phyloP scores from a whole-genome alignment of 768 basidiomycete species.

The Neoboletus magnificus region DNA sequence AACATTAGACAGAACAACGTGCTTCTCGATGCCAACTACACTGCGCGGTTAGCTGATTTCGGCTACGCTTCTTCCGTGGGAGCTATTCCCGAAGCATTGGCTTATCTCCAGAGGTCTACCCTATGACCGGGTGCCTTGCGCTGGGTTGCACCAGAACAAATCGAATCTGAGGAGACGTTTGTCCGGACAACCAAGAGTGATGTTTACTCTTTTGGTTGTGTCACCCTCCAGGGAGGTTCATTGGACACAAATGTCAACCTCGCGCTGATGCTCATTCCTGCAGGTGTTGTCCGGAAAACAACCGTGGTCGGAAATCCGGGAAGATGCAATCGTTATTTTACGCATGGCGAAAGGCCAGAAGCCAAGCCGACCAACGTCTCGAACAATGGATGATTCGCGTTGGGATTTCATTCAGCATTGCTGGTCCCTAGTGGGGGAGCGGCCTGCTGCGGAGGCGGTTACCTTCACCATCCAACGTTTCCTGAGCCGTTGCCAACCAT shows the following conservation, averaged over 20 bases:
- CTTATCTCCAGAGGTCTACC: slow-evolving; percentile 20
- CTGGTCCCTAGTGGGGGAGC: too few species aligned
- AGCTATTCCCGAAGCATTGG: slow-evolving; percentile 2
- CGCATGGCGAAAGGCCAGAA: too few species aligned
- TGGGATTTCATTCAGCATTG: too few species aligned
- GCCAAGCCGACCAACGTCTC: too few species aligned
- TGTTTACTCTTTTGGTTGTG: slow-evolving; percentile 25
- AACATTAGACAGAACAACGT: slow-evolving; percentile 12
- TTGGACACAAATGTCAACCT: slow-evolving; percentile 31
- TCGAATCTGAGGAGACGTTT: slow-evolving; percentile 5
- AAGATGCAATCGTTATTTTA: too few species aligned
- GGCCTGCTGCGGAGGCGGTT: too few species aligned
- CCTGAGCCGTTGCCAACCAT: too few species aligned
- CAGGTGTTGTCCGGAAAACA: slow-evolving; percentile 6
- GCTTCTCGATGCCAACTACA: slow-evolving; percentile 16
- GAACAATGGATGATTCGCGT: too few species aligned
- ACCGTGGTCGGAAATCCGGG: too few species aligned
- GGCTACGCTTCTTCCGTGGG: slow-evolving; percentile 32
- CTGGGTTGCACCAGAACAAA: slow-evolving; percentile 39
- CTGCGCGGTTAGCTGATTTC: slow-evolving; percentile 43
- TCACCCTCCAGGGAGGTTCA: slow-evolving; percentile 32
- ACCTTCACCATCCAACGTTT: too few species aligned
- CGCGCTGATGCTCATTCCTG: not conserved
- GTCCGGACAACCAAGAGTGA: slow-evolving; percentile 10
- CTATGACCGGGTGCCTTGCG: slow-evolving; percentile 36